Evolutionary conservation across 352 stramenopile species (phyloP).

Genomic region (Pythium dissimile): DNA sequence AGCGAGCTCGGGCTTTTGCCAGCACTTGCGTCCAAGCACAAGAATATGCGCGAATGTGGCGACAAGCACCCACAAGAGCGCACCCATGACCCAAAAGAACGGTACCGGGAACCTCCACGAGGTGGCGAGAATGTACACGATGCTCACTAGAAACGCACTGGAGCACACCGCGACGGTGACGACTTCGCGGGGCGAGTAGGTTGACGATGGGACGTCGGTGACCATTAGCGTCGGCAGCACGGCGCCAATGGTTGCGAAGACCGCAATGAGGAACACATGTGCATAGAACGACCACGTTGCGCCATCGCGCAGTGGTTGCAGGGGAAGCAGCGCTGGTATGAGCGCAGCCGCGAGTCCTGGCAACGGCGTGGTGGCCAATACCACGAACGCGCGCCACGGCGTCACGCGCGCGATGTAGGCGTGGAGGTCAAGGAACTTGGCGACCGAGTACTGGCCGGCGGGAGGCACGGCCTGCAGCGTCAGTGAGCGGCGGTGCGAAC

Average conservation of each 20-base stretch:
- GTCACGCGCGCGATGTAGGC: background rate
- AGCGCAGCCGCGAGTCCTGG: constrained; percentile 11
- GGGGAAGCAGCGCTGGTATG: constrained; percentile 6
- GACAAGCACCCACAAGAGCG: background rate
- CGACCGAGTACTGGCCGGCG: constrained; percentile 17
- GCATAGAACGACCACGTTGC: background rate
- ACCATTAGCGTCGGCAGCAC: constrained; percentile 1
- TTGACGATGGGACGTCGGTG: background rate
- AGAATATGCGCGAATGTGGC: constrained; percentile 5
- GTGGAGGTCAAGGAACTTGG: constrained; percentile 20
- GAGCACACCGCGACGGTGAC: background rate
- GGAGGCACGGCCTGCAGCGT: too few relatives aligned
- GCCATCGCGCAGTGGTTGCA: constrained; percentile 1
- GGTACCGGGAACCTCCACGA: constrained; percentile 12
- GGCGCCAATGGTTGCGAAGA: background rate
- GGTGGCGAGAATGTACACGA: background rate
- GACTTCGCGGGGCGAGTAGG: constrained; percentile 9
- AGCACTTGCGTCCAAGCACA: constrained; percentile 1
- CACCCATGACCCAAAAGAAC: constrained; percentile 1
- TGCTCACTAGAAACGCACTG: background rate
- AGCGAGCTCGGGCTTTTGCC: background rate
- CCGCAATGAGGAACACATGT: constrained; percentile 2
- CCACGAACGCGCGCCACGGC: background rate
- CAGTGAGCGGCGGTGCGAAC: too few relatives aligned
- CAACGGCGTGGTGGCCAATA: constrained; percentile 11